phyloP scores from a whole-genome alignment of 1,139 yeast genomes.

The Blastobotrys indianensis region DNA sequence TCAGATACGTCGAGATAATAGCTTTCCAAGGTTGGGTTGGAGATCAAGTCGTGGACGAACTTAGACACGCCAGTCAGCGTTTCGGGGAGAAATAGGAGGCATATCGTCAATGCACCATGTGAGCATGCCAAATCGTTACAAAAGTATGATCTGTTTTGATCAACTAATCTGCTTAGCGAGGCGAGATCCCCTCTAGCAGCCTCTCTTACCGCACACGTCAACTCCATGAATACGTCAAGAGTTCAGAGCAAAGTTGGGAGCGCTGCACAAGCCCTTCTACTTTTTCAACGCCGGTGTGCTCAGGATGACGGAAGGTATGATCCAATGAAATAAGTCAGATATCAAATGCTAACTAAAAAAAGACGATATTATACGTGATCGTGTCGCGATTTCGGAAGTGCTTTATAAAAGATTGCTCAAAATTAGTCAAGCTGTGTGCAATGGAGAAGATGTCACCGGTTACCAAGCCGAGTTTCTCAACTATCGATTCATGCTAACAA shows the following conservation, averaged over 20 bases:
- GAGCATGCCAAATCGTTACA: conserved; percentile 15
- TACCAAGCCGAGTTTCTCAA: conserved; percentile 19
- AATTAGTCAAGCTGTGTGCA: conserved; percentile 13
- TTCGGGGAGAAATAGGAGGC: conserved; percentile 22
- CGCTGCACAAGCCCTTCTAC: too few species aligned
- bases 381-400: conserved; percentile 25
- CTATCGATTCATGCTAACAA: conserved; percentile 23
- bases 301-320: too few species aligned
- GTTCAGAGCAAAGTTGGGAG: conserved; percentile 4
- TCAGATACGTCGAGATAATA: conserved; percentile 1
- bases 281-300: too few species aligned
- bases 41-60: conserved; percentile 14
- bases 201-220: conserved; percentile 19
- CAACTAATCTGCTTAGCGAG: conserved; percentile 13
- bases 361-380: conserved; percentile 23
- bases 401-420: conserved; percentile 22
- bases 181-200: conserved; percentile 20
- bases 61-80: conserved; percentile 14
- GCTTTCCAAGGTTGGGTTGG: conserved; percentile 3
- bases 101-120: conserved; percentile 19
- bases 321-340: too few species aligned
- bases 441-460: conserved; percentile 10
- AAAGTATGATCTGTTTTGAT: conserved; percentile 13
- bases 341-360: too few species aligned
- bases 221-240: conserved; percentile 14